phyloP scores from a whole-genome alignment of 345 rosid genomes.

The thale cress (Arabidopsis thaliana) region TAIR10.1 NC_003074.8:9528001-9528500 shows the following conservation, averaged over 20 bases:
- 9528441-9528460: constrained; percentile 42
- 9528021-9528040: constrained; percentile 65
- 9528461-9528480: background rate
- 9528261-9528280: constrained; percentile 31
- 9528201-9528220: background rate
- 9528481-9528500: background rate
- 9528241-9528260: background rate
- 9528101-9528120: background rate
- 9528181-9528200: constrained; percentile 67
- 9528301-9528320: background rate
- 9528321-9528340: constrained; percentile 1
- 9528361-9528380: background rate
- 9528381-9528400: too few species aligned
- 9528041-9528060: constrained; percentile 36
- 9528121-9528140: constrained; percentile 86
- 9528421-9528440: constrained; percentile 72
- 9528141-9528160: constrained; percentile 86
- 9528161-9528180: constrained; percentile 93
- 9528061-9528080: background rate
- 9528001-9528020: constrained; percentile 64
- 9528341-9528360: constrained; percentile 4
- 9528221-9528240: constrained; percentile 19
- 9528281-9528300: constrained; percentile 5
- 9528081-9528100: constrained; percentile 9
- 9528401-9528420: too few species aligned